Conservation (phyloP, 2,329 filamentous ascomycete genomes). For the Mycosphaerella sp. region DNA sequence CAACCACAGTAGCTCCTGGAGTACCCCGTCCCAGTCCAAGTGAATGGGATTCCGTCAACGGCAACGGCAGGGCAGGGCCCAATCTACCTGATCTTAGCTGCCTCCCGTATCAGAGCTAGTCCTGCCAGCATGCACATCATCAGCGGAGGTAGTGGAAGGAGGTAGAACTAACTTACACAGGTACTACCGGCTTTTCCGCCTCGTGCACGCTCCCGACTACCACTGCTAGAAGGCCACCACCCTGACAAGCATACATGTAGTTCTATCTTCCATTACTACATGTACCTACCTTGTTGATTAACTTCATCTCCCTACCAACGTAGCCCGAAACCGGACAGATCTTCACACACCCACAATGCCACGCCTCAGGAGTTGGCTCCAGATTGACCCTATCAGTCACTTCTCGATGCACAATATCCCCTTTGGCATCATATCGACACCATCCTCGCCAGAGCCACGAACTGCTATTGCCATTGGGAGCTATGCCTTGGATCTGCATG, state of each 20-base stretch:
- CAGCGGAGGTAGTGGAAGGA: too few relatives aligned
- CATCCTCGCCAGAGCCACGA: slow-evolving; percentile 50
- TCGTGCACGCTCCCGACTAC: too few relatives aligned
- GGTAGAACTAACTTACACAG: too few relatives aligned
- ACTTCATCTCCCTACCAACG: neutral
- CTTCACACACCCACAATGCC: slow-evolving; percentile 24
- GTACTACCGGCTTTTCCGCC: too few relatives aligned
- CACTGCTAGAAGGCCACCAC: neutral
- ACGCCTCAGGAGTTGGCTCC: slow-evolving; percentile 49
- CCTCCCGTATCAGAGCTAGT: too few relatives aligned
- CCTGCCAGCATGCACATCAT: too few relatives aligned
- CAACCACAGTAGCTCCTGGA: too few relatives aligned
- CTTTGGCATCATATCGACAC: slow-evolving; percentile 71
- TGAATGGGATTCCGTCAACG: too few relatives aligned
- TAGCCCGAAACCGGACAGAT: slow-evolving; percentile 30
- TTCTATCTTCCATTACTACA: neutral
- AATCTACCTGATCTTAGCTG: too few relatives aligned
- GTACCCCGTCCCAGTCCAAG: too few relatives aligned
- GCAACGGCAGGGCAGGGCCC: too few relatives aligned
- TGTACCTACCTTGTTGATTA: too few relatives aligned
- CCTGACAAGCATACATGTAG: neutral
- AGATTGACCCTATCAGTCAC: slow-evolving; percentile 54
- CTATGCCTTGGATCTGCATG: slow-evolving; percentile 61
- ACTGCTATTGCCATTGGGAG: slow-evolving; percentile 67
- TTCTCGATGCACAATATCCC: slow-evolving; percentile 77